A percentile compares a stretch with the other conserved stretches of the same genome.
These are phyloP conservation scores for Cladosporium cucumerinum DNA, from an alignment of 2,329 filamentous ascomycete species.

Conservation along the genomic window DNA sequence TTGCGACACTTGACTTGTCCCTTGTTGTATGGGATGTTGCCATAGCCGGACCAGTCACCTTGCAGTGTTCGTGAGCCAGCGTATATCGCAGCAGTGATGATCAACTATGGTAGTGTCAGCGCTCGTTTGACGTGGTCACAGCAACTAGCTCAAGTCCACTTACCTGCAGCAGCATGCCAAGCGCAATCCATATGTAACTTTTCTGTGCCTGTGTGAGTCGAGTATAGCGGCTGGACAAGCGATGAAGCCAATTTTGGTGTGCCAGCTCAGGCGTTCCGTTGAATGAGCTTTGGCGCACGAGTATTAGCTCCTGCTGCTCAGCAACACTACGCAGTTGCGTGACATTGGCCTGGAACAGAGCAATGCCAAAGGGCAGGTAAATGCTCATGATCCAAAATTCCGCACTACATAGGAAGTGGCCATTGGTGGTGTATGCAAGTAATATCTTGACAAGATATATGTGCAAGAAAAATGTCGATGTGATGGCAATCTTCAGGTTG, in stretches of 20 bases:
- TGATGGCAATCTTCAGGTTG: conserved; percentile 26
- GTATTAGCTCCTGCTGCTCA: conserved; percentile 23
- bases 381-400: conserved; percentile 68
- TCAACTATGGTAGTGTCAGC: conserved; percentile 18
- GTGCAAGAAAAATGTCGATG: conserved; percentile 33
- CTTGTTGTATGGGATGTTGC: conserved; percentile 22
- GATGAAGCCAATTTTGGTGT: conserved; percentile 53
- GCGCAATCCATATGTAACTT: conserved; percentile 50
- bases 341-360: conserved; percentile 63
- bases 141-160: conserved; percentile 18
- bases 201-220: conserved; percentile 40
- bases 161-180: conserved; percentile 58
- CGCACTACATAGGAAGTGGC: conserved; percentile 47
- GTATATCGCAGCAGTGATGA: conserved; percentile 23
- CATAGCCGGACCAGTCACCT: conserved; percentile 27
- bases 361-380: conserved; percentile 63
- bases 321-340: conserved; percentile 51
- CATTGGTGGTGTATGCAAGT: conserved; percentile 39
- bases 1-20: conserved; percentile 26
- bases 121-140: neutral
- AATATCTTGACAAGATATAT: conserved; percentile 44
- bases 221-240: conserved; percentile 42
- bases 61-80: conserved; percentile 23
- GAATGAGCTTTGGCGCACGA: conserved; percentile 19
- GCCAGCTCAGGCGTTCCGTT: conserved; percentile 8